A percentile compares a stretch with the other conserved stretches of the same genome.
Evolutionary conservation across 176 grass and related monocot genomes (phyloP).

Genomic region (Zoysia japonica): DNA sequence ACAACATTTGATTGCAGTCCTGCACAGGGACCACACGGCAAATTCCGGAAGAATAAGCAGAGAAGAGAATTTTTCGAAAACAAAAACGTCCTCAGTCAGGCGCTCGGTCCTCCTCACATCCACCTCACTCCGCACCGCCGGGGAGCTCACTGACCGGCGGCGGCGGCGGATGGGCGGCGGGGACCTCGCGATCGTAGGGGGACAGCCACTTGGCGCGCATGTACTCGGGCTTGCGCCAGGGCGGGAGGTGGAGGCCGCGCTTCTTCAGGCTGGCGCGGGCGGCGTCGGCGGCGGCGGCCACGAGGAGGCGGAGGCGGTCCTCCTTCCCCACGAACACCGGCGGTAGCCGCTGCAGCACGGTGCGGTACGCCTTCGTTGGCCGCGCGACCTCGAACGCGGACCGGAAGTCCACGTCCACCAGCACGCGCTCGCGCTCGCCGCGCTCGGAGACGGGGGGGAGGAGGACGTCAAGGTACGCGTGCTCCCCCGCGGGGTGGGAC

Average conservation of each 20-base stretch:
- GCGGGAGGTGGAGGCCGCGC: slow-evolving; percentile 73
- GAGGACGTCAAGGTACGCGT: slow-evolving; percentile 80
- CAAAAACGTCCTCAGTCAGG: slow-evolving; percentile 26
- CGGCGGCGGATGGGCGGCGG: background rate
- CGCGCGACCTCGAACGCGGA: slow-evolving; percentile 81
- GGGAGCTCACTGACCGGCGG: slow-evolving; percentile 59
- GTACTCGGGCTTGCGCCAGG: slow-evolving; percentile 91
- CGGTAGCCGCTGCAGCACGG: slow-evolving; percentile 65
- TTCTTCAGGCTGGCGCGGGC: slow-evolving; percentile 74
- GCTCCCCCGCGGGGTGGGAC: slow-evolving; percentile 67
- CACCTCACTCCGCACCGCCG: slow-evolving; percentile 37
- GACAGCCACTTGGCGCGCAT: slow-evolving; percentile 97
- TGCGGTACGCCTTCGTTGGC: slow-evolving; percentile 70
- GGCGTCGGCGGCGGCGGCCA: slow-evolving; percentile 60
- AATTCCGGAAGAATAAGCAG: slow-evolving; percentile 19
- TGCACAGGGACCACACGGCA: slow-evolving; percentile 12
- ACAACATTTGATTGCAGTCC: slow-evolving; percentile 32
- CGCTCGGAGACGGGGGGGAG: slow-evolving; percentile 38
- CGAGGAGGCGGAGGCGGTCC: slow-evolving; percentile 70
- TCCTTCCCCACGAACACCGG: slow-evolving; percentile 69
- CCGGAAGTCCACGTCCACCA: slow-evolving; percentile 83
- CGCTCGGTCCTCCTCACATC: slow-evolving; percentile 34
- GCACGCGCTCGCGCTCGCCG: slow-evolving; percentile 57
- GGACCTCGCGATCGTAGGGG: slow-evolving; percentile 49
- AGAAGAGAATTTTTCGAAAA: background rate